Percentiles rank a stretch among this genome's conserved stretches.
Conservation (phyloP, 164 flowering plant genomes). For the Vitis vinifera region DNA sequence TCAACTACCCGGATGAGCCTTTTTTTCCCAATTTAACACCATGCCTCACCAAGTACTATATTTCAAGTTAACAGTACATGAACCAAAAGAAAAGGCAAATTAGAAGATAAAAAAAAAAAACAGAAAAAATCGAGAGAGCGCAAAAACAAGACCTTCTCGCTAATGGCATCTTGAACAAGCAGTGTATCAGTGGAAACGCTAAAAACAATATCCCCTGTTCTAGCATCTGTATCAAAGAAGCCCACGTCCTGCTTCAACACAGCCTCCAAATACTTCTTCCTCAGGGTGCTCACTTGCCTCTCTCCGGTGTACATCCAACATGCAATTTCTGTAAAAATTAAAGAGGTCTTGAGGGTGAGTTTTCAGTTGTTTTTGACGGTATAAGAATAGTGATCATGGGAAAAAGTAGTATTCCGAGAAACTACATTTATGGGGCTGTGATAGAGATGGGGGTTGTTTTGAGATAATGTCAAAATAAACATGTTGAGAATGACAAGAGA, state of each 20-base stretch:
- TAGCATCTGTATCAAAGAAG: constrained; percentile 95
- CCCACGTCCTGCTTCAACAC: constrained; percentile 96
- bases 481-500: constrained; percentile 30
- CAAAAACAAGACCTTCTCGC: constrained; percentile 74
- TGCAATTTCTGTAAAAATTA: constrained; percentile 59
- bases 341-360: neutral
- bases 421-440: neutral
- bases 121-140: neutral
- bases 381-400: too few relatives aligned
- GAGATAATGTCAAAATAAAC: constrained; percentile 6
- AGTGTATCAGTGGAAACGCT: constrained; percentile 96
- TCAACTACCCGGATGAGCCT: constrained; percentile 10
- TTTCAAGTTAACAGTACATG: neutral
- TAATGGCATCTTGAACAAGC: constrained; percentile 98
- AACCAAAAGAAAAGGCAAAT: neutral
- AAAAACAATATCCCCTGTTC: constrained; percentile 96
- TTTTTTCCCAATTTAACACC: neutral
- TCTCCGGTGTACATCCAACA: constrained; percentile 99
- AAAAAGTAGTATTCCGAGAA: too few relatives aligned
- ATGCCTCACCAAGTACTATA: neutral
- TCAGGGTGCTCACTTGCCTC: constrained; percentile 76
- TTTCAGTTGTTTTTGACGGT: too few relatives aligned
- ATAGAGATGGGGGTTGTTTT: constrained; percentile 10
- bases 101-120: neutral
- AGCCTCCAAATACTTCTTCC: constrained; percentile 90